Evolutionary conservation across 2,329 filamentous ascomycete species (phyloP).

Genomic region (Lachnellula suecica): DNA sequence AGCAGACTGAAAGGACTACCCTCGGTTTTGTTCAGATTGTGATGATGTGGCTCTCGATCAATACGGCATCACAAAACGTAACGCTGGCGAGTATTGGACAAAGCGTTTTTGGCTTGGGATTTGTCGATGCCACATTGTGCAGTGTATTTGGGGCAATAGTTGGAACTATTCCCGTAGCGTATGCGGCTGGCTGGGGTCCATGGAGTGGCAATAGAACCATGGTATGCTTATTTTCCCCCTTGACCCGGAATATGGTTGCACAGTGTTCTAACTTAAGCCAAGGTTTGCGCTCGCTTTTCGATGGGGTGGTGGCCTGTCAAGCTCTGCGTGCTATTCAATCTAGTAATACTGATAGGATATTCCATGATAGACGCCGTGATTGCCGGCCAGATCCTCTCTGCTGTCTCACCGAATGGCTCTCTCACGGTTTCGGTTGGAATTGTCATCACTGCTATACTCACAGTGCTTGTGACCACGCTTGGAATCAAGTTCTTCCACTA

Average conservation of each 20-base stretch:
- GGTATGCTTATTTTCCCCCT: conserved; percentile 34
- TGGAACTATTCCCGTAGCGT: conserved; percentile 54
- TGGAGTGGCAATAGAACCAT: conserved; percentile 61
- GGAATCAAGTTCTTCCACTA: conserved; percentile 67
- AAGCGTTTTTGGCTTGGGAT: conserved; percentile 56
- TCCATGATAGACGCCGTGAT: conserved; percentile 64
- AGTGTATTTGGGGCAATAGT: conserved; percentile 56
- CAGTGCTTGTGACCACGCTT: conserved; percentile 64
- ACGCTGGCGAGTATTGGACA: conserved; percentile 64
- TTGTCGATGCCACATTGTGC: conserved; percentile 54
- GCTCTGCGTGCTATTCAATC: conserved; percentile 60
- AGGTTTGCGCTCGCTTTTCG: conserved; percentile 52
- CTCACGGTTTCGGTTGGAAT: conserved; percentile 67
- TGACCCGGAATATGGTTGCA: conserved; percentile 21
- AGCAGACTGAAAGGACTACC: conserved; percentile 43
- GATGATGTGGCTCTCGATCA: conserved; percentile 61
- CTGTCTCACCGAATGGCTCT: conserved; percentile 56
- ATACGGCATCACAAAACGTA: conserved; percentile 62
- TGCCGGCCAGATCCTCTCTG: conserved; percentile 66
- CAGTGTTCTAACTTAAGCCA: not conserved
- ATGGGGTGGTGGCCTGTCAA: conserved; percentile 69
- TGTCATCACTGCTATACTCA: conserved; percentile 61
- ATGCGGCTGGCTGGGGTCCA: conserved; percentile 62
- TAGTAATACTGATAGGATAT: conserved; percentile 63
- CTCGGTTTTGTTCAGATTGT: conserved; percentile 33